phyloP scores from a whole-genome alignment of 371 early-diverging fungal species.

The Gilbertella persicaria region DNA sequence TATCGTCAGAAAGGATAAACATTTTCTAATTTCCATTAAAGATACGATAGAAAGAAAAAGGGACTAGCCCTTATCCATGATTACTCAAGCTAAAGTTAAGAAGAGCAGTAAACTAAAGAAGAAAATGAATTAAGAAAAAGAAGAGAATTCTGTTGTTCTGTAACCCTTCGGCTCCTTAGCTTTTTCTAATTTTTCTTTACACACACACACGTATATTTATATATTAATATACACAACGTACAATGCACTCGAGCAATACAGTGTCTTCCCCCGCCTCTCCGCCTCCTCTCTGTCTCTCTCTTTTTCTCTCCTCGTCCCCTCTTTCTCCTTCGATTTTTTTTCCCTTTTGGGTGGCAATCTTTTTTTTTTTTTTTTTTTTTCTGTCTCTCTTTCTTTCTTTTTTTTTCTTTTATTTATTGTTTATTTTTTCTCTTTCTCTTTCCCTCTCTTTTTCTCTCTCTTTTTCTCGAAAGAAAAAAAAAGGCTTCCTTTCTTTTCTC shows the following conservation, averaged over 20 bases:
- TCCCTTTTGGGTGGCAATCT: neutral
- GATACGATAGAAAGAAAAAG: neutral
- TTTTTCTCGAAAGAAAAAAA: too few relatives aligned
- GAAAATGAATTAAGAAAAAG: neutral
- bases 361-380: constrained; percentile 4
- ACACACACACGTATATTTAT: neutral
- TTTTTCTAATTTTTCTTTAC: constrained; percentile 11
- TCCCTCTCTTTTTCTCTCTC: neutral
- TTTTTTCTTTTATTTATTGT: constrained; percentile 5
- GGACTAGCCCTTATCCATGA: too few relatives aligned
- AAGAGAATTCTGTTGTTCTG: constrained; percentile 12
- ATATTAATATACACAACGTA: neutral
- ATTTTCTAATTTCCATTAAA: neutral
- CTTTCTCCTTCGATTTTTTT: constrained; percentile 1
- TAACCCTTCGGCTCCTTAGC: constrained; percentile 27
- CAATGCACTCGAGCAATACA: neutral
- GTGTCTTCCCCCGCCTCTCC: neutral
- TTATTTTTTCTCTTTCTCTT: constrained; percentile 5
- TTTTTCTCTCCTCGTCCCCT: neutral
- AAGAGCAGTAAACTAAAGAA: neutral
- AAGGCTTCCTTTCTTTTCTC: constrained; percentile 1
- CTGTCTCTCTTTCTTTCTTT: neutral
- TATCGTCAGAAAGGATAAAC: neutral
- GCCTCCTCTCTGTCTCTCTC: neutral
- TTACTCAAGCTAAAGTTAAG: too few relatives aligned